Base-by-base conservation (phyloP, 2,329 filamentous ascomycete genomes). In the Dactylellina cionopaga region DNA sequence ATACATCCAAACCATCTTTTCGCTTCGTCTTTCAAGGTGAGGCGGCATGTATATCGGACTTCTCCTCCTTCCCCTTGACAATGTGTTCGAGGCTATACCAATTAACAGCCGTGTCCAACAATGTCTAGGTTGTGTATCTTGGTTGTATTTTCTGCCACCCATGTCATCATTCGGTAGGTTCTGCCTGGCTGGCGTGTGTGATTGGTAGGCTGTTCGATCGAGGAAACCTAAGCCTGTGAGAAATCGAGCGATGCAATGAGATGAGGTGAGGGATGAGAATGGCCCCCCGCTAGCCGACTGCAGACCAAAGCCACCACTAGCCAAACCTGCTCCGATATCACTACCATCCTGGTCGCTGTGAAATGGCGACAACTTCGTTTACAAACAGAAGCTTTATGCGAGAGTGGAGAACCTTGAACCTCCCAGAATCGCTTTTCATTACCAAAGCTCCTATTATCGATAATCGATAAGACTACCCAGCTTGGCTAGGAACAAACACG, bases 151-250 rank as follows among this genome's bases (percentile, higher is more conserved):
- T 51, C 63, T 60, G 54, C 63, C 63, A 68, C 63, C 63, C 63
- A 68, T 68, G 63, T 60, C 63, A 68, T 68, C 29, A 37, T 43
- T 22, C 19, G 35, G 35, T 29, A 25, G 24, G 13, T 46, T 46
- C 37, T 29, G 22, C 46, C 17, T 35, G 43, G 11, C 56, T 43
- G n/a, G n/a, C 39, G 9, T 15, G 17, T 43, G 35, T 72, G 68
- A 72, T 72, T 72, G 68, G 68, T 24, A 60, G 59, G 51, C 46
- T 49, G 63, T 22, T 25, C 55, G 41, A 56, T 71, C 49, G 33
- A 63, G 29, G 31, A 25, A 27, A 41, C 33, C 25, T 25, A 39
- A 31, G 31, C 27, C 37, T 49, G 44, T 51, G 49, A 25, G 41
- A 22, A 59, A 49, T 60, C 29, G 66, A 54, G 22, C 35, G 49